Percentiles rank a stretch among this genome's conserved stretches.
These are phyloP conservation scores for Fomitopsis palustris DNA, from an alignment of 1,284 basidiomycete genomes.

Conservation along the genomic window DNA sequence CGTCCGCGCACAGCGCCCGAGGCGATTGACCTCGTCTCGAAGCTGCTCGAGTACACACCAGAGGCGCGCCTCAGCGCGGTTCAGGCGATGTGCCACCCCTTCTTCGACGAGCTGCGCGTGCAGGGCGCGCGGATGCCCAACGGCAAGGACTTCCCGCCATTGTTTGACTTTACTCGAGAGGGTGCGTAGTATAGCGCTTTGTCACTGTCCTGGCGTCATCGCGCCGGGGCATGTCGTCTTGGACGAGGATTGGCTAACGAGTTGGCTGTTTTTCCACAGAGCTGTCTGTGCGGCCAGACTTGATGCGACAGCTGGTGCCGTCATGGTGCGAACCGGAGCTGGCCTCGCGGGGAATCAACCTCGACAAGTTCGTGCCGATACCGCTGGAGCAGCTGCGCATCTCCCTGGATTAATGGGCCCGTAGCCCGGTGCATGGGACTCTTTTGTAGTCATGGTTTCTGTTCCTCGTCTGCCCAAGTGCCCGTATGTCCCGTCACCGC, in stretches of 20 bases:
- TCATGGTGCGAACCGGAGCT: slow-evolving; percentile 88
- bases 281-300: slow-evolving; percentile 92
- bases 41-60: slow-evolving; percentile 96
- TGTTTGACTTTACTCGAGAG: slow-evolving; percentile 97
- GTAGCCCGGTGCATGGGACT: slow-evolving; percentile 17
- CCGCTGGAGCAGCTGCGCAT: slow-evolving; percentile 90
- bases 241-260: slow-evolving; percentile 1
- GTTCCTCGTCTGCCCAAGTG: neutral
- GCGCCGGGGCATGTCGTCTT: neutral
- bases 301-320: slow-evolving; percentile 90
- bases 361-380: slow-evolving; percentile 93
- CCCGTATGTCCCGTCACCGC: slow-evolving; percentile 1
- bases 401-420: slow-evolving; percentile 70
- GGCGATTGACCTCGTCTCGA: slow-evolving; percentile 94
- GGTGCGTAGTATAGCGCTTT: slow-evolving; percentile 48
- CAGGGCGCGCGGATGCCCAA: slow-evolving; percentile 95
- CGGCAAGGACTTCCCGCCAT: slow-evolving; percentile 89
- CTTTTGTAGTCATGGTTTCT: neutral
- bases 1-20: slow-evolving; percentile 94
- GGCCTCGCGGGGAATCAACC: slow-evolving; percentile 79
- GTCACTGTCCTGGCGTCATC: slow-evolving; percentile 2
- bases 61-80: slow-evolving; percentile 88
- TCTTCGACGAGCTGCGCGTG: slow-evolving; percentile 94
- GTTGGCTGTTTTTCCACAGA: slow-evolving; percentile 47
- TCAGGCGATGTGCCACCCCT: slow-evolving; percentile 93